A percentile compares a stretch with the other conserved stretches of the same genome.
These are phyloP conservation scores for Harringtonia lauricola DNA, from an alignment of 2,329 filamentous ascomycete species.

Conservation along the genomic window DNA sequence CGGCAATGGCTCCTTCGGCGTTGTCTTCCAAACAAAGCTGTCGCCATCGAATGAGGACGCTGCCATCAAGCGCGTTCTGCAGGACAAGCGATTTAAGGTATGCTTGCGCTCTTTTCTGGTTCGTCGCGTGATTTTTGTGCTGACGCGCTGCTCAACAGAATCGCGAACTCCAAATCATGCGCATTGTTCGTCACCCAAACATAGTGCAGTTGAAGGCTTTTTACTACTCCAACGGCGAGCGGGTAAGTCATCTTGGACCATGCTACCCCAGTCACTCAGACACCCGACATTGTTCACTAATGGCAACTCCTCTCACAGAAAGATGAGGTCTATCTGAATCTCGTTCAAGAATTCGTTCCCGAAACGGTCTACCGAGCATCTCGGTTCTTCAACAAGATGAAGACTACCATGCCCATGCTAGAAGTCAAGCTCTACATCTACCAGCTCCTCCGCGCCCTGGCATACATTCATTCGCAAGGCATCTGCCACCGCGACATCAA, in stretches of 20 bases:
- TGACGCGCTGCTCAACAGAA: slow-evolving; percentile 47
- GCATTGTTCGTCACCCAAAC: slow-evolving; percentile 96
- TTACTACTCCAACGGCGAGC: slow-evolving; percentile 98
- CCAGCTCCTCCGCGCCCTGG: slow-evolving; percentile 94
- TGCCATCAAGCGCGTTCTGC: slow-evolving; percentile 95
- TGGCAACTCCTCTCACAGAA: slow-evolving; percentile 43
- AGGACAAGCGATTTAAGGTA: slow-evolving; percentile 99
- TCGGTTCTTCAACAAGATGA: slow-evolving; percentile 99
- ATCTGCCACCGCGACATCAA: slow-evolving; percentile 99
- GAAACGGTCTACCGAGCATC: slow-evolving; percentile 98
- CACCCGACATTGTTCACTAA: not conserved
- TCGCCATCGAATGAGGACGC: slow-evolving; percentile 97
- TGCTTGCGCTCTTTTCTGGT: not conserved
- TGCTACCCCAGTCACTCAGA: no score
- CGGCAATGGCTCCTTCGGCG: slow-evolving; percentile 95
- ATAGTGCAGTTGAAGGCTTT: slow-evolving; percentile 98
- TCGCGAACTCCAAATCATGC: slow-evolving; percentile 98
- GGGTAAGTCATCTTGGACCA: slow-evolving; percentile 54
- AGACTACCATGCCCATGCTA: slow-evolving; percentile 97
- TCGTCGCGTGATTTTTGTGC: not conserved
- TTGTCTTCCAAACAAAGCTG: slow-evolving; percentile 98
- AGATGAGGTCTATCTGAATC: slow-evolving; percentile 97
- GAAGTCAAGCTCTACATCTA: slow-evolving; percentile 99
- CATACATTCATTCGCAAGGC: slow-evolving; percentile 98
- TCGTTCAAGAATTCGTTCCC: slow-evolving; percentile 95